Conservation (phyloP, 352 stramenopile genomes). For the Phytophthora aleatoria region DNA sequence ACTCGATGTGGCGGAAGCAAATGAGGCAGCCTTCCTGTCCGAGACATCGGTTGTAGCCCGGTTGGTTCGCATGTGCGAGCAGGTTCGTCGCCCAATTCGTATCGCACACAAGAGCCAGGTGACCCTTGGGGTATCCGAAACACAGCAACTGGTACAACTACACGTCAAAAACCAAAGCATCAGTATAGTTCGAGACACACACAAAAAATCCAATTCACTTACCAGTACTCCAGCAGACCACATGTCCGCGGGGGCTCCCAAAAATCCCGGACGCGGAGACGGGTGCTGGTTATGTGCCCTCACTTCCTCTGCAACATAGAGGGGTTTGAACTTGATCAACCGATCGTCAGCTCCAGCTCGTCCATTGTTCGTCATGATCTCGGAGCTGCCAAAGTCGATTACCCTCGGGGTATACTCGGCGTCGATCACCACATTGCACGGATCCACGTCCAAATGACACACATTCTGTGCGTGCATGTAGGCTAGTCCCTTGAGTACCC, state of each 20-base stretch:
- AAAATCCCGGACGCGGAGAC: conserved; percentile 63
- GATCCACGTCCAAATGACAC: conserved; percentile 81
- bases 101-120: conserved; percentile 75
- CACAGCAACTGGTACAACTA: conserved; percentile 85
- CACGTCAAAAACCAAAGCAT: conserved; percentile 20
- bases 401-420: conserved; percentile 51
- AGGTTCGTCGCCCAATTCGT: conserved; percentile 77
- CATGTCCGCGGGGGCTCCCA: conserved; percentile 77
- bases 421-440: conserved; percentile 83
- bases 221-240: conserved; percentile 80
- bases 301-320: conserved; percentile 77
- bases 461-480: conserved; percentile 86
- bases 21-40: conserved; percentile 75
- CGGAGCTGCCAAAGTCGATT: conserved; percentile 83
- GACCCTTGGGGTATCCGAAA: conserved; percentile 82
- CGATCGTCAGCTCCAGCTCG: conserved; percentile 53
- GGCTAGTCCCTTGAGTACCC: conserved; percentile 66
- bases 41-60: conserved; percentile 45
- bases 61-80: conserved; percentile 56
- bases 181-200: not conserved
- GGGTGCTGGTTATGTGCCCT: conserved; percentile 62
- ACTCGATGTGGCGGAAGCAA: conserved; percentile 79
- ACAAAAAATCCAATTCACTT: conserved; percentile 21
- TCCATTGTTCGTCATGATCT: conserved; percentile 76
- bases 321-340: conserved; percentile 81